A percentile compares a stretch with the other conserved stretches of the same genome.
Conservation (phyloP, 306 rosid species). For the Myrica gale region DNA sequence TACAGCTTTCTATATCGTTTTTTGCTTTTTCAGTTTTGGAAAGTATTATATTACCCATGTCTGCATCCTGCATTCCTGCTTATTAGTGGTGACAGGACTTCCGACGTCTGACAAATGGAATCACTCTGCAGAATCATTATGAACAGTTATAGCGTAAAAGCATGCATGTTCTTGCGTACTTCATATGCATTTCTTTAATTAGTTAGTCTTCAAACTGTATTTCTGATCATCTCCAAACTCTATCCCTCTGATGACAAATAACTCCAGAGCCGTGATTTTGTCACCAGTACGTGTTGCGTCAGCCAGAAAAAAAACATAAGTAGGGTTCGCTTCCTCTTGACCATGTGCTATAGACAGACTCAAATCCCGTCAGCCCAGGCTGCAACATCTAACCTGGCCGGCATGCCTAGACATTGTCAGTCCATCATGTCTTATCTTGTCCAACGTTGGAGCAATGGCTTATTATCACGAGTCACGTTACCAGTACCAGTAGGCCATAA, state of each 20-base stretch:
- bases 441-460: not conserved
- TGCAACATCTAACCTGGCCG: slow-evolving; percentile 36
- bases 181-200: not conserved
- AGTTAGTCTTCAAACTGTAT: not conserved
- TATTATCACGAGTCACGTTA: slow-evolving; percentile 13
- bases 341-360: no score
- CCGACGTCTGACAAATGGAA: not conserved
- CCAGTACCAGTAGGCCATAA: not conserved
- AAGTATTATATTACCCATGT: not conserved
- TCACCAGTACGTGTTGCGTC: not conserved
- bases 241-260: slow-evolving; percentile 12
- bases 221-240: not conserved
- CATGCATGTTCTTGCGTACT: not conserved
- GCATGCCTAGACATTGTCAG: slow-evolving; percentile 42
- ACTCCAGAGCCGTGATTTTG: not conserved
- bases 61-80: not conserved
- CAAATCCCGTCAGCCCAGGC: slow-evolving; percentile 13
- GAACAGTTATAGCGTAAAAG: not conserved
- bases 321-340: slow-evolving; percentile 2
- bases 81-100: not conserved
- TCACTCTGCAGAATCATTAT: not conserved
- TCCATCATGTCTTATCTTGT: slow-evolving; percentile 31
- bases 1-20: not conserved
- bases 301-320: slow-evolving; percentile 6
- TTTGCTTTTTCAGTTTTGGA: no score